A percentile compares a stretch with the other conserved stretches of the same genome.
phyloP scores from a whole-genome alignment of 352 stramenopile genomes.

The Peronosclerospora sorghi region DNA sequence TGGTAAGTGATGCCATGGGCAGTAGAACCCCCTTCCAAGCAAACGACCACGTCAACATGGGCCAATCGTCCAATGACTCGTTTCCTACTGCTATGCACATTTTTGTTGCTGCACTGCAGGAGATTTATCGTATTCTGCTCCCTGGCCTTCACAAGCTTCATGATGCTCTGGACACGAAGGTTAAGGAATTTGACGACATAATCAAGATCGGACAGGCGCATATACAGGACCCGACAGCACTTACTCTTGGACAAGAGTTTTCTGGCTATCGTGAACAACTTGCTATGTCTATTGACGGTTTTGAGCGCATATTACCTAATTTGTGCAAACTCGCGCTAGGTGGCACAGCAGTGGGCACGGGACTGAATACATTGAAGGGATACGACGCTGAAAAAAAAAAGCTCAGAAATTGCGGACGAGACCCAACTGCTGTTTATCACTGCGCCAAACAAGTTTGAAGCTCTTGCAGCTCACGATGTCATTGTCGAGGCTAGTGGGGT shows the following conservation, averaged over 20 bases:
- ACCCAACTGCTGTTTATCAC: slow-evolving; percentile 91
- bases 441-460: slow-evolving; percentile 95
- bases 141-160: slow-evolving; percentile 75
- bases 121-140: slow-evolving; percentile 67
- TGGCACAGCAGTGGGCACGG: slow-evolving; percentile 93
- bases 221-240: slow-evolving; percentile 89
- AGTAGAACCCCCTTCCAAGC: slow-evolving; percentile 79
- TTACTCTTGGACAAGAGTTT: slow-evolving; percentile 98
- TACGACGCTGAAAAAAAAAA: slow-evolving; percentile 91
- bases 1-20: slow-evolving; percentile 31
- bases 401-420: slow-evolving; percentile 87
- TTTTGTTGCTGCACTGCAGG: slow-evolving; percentile 78
- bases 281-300: slow-evolving; percentile 79
- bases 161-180: slow-evolving; percentile 77
- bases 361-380: slow-evolving; percentile 84
- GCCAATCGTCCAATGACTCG: slow-evolving; percentile 94
- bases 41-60: slow-evolving; percentile 97
- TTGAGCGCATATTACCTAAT: slow-evolving; percentile 73
- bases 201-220: slow-evolving; percentile 98
- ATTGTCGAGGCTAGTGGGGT: slow-evolving; percentile 54
- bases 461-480: slow-evolving; percentile 53
- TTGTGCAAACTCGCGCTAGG: slow-evolving; percentile 90
- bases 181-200: slow-evolving; percentile 87
- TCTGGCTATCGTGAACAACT: slow-evolving; percentile 90
- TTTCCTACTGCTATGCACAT: slow-evolving; percentile 98